Conservation (phyloP, 2,329 filamentous ascomycete genomes). For the Talaromyces albobiverticillius region DNA sequence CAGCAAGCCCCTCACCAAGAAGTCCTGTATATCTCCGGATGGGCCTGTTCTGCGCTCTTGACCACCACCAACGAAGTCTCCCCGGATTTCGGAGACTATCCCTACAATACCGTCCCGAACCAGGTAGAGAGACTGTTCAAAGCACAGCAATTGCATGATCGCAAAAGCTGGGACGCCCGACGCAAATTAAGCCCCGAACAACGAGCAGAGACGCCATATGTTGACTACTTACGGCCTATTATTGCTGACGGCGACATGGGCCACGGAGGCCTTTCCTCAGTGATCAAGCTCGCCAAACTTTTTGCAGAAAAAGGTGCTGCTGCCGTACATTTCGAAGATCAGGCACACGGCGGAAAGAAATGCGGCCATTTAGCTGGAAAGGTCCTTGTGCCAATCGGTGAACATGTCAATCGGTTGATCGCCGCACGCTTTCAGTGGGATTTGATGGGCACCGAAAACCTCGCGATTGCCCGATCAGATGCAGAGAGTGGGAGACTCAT, state of each 20-base stretch:
- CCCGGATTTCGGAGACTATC: conserved; percentile 96
- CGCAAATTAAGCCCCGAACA: conserved; percentile 73
- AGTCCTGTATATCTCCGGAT: conserved; percentile 92
- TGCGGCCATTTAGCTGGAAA: conserved; percentile 96
- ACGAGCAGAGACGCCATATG: conserved; percentile 72
- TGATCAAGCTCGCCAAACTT: conserved; percentile 93
- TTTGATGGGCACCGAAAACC: conserved; percentile 92
- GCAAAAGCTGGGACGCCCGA: conserved; percentile 86
- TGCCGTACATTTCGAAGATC: conserved; percentile 95
- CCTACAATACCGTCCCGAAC: conserved; percentile 98
- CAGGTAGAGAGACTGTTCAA: conserved; percentile 96
- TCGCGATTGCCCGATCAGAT: conserved; percentile 92
- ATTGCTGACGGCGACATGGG: conserved; percentile 95
- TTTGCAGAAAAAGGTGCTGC: conserved; percentile 97
- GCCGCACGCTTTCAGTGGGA: conserved; percentile 97
- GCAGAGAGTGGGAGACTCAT: conserved; percentile 90
- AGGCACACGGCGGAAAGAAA: conserved; percentile 97
- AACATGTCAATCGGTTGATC: conserved; percentile 93
- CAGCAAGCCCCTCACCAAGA: conserved; percentile 96
- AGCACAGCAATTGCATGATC: conserved; percentile 93
- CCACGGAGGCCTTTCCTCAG: conserved; percentile 86
- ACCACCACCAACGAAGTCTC: conserved; percentile 97
- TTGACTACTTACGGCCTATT: conserved; percentile 91
- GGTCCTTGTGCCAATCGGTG: conserved; percentile 86
- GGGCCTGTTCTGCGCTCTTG: conserved; percentile 92